phyloP scores from a whole-genome alignment of 1,139 yeast genomes.

The Magnusiomyces tetraspermus region DNA sequence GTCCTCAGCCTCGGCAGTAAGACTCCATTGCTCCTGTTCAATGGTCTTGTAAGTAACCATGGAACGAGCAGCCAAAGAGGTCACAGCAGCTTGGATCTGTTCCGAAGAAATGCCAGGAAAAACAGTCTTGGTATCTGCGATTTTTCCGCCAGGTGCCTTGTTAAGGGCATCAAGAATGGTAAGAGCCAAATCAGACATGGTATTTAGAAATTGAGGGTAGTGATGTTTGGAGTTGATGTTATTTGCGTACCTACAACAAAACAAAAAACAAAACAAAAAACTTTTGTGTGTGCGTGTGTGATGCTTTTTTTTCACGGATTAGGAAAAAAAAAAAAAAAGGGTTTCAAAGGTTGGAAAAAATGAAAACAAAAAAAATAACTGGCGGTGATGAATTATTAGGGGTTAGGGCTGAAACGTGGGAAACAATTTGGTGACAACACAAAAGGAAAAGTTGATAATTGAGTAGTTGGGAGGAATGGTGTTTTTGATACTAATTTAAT shows the following conservation, averaged over 20 bases:
- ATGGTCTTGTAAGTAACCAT: conserved; percentile 69
- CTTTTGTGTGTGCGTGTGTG: background rate
- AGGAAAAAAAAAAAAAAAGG: background rate
- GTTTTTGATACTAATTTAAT: no score
- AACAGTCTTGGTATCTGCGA: conserved; percentile 52
- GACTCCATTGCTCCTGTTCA: conserved; percentile 67
- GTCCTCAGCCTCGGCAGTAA: conserved; percentile 76
- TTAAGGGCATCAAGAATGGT: conserved; percentile 54
- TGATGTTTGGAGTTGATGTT: background rate
- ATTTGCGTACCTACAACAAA: no score
- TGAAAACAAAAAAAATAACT: no score
- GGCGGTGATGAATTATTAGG: no score
- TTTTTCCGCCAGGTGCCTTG: conserved; percentile 41
- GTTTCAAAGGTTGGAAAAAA: background rate
- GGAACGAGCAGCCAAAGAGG: conserved; percentile 74
- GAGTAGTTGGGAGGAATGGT: no score
- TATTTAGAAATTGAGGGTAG: background rate
- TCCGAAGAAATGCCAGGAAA: conserved; percentile 48
- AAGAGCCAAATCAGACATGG: conserved; percentile 42
- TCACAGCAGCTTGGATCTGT: conserved; percentile 64
- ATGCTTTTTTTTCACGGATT: background rate
- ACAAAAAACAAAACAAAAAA: background rate
- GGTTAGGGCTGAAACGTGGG: no score
- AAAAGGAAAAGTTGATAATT: no score
- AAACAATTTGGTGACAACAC: no score